Evolutionary conservation across 2,329 filamentous ascomycete species (phyloP), one percentile per base, ranked within the genome.

Genomic region (Didymella pinodella): DNA sequence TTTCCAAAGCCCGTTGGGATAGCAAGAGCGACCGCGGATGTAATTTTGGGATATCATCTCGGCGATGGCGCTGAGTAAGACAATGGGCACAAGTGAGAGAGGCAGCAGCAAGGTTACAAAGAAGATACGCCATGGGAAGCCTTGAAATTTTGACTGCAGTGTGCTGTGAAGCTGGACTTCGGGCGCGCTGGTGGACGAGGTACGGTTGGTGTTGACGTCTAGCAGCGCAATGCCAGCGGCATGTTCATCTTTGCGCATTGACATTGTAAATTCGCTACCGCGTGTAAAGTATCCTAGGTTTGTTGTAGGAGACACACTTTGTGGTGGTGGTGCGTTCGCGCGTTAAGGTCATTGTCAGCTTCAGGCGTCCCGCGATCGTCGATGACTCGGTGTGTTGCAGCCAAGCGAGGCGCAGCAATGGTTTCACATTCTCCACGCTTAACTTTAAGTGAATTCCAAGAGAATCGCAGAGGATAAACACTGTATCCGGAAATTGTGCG

Each of bases 1-100:
- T 55, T 69, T 70, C 70, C 70, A 75, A 12, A 69, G 52, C 12
- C 73, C 71, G 48, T 75, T 75, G 2, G 71, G 72, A 50, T 75
- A 75, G 62, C 72, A 75, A 20, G 66, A 52, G 43, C 67, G 68
- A 10, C 65, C 65, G 18, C 46, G 52, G 48, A 74, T 69, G 54
- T 73, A 74, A 32, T 59, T 62, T 14, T 65, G 61, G 2, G 71
- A 75, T 12, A 68, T 66, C 36, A 52, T 59, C 59, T 75, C 72
- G 2, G 73, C 73, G 16, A 65, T 66, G 1, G 64, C 65, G 2
- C 70, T 65, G 36, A 75, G 69, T n/a, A 64, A 49, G 26, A 75
- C 48, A 7, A 75, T 70, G 10, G 68, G 63, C 1, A 60, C 54
- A 2, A 74, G 54, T 10, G 69, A 66, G 46, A 74, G 51, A 2